Percentiles rank a stretch among this genome's conserved stretches.
These are phyloP conservation scores for Sporobolomyces pararoseus DNA, from an alignment of 768 basidiomycete species.

Conservation along the genomic window DNA sequence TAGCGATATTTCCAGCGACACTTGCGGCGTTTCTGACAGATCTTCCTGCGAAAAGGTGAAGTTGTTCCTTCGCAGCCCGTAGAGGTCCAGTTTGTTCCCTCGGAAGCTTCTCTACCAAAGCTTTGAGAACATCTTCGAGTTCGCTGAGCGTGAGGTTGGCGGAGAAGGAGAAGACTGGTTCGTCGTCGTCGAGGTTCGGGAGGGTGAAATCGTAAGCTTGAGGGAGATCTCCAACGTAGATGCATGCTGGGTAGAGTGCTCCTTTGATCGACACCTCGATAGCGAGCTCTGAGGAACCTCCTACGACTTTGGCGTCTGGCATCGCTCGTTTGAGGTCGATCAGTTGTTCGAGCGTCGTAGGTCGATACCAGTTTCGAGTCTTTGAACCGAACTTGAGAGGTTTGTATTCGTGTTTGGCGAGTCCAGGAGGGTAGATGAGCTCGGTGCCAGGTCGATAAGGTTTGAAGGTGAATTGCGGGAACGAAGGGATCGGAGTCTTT, in stretches of 20 bases:
- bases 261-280: slow-evolving; percentile 45
- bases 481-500: slow-evolving; percentile 26
- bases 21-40: slow-evolving; percentile 45
- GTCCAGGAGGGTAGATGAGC: slow-evolving; percentile 43
- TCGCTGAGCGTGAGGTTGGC: slow-evolving; percentile 35
- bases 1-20: slow-evolving; percentile 44
- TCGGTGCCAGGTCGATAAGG: slow-evolving; percentile 44
- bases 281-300: slow-evolving; percentile 42
- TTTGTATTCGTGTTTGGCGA: slow-evolving; percentile 29
- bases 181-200: slow-evolving; percentile 10
- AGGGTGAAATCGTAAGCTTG: slow-evolving; percentile 22
- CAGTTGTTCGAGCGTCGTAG: slow-evolving; percentile 39
- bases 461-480: slow-evolving; percentile 45
- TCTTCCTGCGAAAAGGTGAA: slow-evolving; percentile 43
- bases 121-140: slow-evolving; percentile 32
- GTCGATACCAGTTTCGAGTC: slow-evolving; percentile 42
- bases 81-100: slow-evolving; percentile 11
- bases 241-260: slow-evolving; percentile 38
- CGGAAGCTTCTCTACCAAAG: not conserved
- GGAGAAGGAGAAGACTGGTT: slow-evolving; percentile 28
- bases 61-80: slow-evolving; percentile 41
- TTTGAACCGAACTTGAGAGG: slow-evolving; percentile 31
- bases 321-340: slow-evolving; percentile 36
- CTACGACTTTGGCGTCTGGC: slow-evolving; percentile 43
- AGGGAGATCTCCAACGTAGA: slow-evolving; percentile 42